Conservation (phyloP, 768 basidiomycete species). For the Pulveroboletus sp. region DNA sequence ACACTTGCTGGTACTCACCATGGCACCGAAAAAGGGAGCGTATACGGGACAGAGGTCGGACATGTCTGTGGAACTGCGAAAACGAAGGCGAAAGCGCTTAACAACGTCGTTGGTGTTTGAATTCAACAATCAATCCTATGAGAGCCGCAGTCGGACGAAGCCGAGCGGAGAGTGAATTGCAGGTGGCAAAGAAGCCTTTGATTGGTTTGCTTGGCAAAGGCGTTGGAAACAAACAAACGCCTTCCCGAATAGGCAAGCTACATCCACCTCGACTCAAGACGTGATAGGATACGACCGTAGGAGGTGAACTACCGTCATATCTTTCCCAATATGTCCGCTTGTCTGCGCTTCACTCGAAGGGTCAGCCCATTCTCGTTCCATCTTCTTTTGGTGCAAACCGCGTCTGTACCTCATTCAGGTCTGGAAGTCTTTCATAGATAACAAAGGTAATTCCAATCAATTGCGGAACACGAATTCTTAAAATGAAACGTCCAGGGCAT, state of each 20-base stretch:
- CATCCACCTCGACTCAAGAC: too few species aligned
- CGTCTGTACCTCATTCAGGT: constrained; percentile 39
- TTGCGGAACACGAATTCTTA: background rate
- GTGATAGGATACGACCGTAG: too few species aligned
- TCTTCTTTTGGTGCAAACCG: background rate
- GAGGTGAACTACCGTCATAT: too few species aligned
- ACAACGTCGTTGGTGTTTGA: too few species aligned
- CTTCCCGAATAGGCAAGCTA: constrained; percentile 3
- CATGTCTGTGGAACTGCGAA: constrained; percentile 35
- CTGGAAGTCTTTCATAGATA: constrained; percentile 76
- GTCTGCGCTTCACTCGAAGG: constrained; percentile 63
- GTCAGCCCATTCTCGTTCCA: constrained; percentile 32
- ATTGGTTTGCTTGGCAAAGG: constrained; percentile 24
- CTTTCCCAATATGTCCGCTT: constrained; percentile 67
- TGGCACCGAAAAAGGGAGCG: constrained; percentile 96
- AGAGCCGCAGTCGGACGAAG: constrained; percentile 11
- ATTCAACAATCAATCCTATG: too few species aligned
- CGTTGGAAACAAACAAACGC: constrained; percentile 31
- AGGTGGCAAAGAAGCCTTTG: too few species aligned
- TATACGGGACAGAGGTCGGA: constrained; percentile 90
- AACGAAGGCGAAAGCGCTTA: background rate
- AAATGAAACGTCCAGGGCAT: constrained; percentile 49
- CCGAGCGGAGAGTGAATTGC: constrained; percentile 24
- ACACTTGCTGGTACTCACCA: constrained; percentile 50
- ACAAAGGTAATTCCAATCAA: constrained; percentile 49